Evolutionary conservation across 768 basidiomycete species (phyloP), one percentile per base, ranked within the genome.

Genomic region (Hygrophoropsis aurantiaca): DNA sequence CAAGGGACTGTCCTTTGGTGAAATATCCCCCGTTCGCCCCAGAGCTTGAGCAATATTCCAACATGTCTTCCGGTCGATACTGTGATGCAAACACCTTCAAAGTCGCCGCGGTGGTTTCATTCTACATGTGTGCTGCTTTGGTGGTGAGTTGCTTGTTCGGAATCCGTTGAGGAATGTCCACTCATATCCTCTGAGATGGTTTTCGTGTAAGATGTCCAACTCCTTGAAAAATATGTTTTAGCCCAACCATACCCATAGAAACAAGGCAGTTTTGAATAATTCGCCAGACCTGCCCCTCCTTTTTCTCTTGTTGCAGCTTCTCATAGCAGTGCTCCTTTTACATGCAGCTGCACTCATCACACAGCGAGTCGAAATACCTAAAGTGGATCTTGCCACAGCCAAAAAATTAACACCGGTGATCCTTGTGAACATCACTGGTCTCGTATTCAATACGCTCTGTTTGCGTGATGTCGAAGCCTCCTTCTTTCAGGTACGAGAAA

Each of bases 371-470:
- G 75, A 81, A 58, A 74, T 89, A 16, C 85, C 86, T 0, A 70
- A 66, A 26, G 54, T 81, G 30, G 79, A 83, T 18, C n/a, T 71
- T 3, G 66, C 68, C 25, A 72, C 71, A 4, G 81, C 76, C 6
- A 80, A 74, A 58, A 84, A 82, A 53, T 74, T 87, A 4, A 53
- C 76, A 2, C 82, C 85, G 3, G 80, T 87, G 8, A 77, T 87
- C 0, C 63, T 77, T 2, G 82, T 87, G 36, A 87, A 87, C 57
- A 79, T 87, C n/a, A 67, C 82, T 6, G 87, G 88, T 1, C 73
- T 91, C 4, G 78, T 87, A 1, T 89, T 90, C 72, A 90, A 90
- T 53, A 88, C 83, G 1, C 75, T 89, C 5, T 90, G 89, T 58
- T 70, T 90, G 44, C 76, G 86, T 21, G 82, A 80, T 44, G 87